These are phyloP conservation scores for Dorcoceras hygrometricum DNA, from an alignment of 257 asterid species.

Conservation along the genomic window DNA sequence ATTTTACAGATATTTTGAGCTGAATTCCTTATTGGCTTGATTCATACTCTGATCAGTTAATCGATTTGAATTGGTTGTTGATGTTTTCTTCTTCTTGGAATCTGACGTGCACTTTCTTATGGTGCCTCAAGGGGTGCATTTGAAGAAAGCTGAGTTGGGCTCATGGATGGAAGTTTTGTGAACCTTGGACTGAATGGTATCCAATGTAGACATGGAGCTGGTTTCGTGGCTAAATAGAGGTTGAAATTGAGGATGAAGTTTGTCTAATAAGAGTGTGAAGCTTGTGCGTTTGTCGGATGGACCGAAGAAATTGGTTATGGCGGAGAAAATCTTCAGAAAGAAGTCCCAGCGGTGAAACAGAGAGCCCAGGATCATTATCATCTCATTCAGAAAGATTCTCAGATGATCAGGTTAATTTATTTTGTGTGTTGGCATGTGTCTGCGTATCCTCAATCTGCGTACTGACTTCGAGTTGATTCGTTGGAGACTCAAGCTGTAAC, in stretches of 20 bases:
- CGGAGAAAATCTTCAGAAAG: constrained; percentile 78
- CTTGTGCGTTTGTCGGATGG: constrained; percentile 45
- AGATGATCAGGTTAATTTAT: constrained; percentile 74
- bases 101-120: constrained; percentile 23
- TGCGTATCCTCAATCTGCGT: background rate
- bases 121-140: constrained; percentile 10
- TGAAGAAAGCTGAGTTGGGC: constrained; percentile 19
- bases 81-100: background rate
- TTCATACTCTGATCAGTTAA: constrained; percentile 2
- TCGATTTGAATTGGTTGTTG: constrained; percentile 12
- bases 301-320: constrained; percentile 91
- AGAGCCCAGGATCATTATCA: constrained; percentile 80
- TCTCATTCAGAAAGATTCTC: constrained; percentile 81
- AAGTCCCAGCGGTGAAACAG: constrained; percentile 79
- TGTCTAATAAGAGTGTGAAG: constrained; percentile 18
- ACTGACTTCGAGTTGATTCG: background rate
- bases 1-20: background rate
- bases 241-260: constrained; percentile 4
- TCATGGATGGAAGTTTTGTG: constrained; percentile 14
- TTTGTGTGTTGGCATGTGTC: background rate
- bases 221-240: constrained; percentile 21
- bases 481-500: background rate
- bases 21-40: background rate
- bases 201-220: constrained; percentile 23
- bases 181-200: constrained; percentile 6